Base-by-base conservation (phyloP, 2,329 filamentous ascomycete species). In the Pseudopyrenochaeta lycopersici region DNA sequence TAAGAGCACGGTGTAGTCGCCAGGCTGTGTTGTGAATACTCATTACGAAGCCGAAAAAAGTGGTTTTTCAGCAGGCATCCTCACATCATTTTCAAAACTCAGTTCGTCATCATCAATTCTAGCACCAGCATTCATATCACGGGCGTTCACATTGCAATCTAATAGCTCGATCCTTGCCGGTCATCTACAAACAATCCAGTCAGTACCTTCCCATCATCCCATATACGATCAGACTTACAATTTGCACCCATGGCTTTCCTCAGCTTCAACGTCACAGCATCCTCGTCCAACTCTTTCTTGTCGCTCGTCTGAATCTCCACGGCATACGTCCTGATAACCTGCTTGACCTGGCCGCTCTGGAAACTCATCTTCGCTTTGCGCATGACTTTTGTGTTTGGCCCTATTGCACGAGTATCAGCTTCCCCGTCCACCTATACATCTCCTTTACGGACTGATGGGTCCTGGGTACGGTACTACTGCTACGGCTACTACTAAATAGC, bases 221-320 rank as follows among this genome's bases (percentile, higher is more conserved):
- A 15, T 39, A 4, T 2, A 39, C 3, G 2, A 27, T 27, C 23
- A 31, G 15, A 67, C 70, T 90, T 88, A 81, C 90, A 90, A 74
- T 90, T 88, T 14, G 88, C 88, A 29, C 88, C 88, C 49, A 88
- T 88, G 3, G 84, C 87, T 78, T 85, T 88, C 72, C 88, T 78
- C 75, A 90, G 74, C 67, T 83, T 77, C 55, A 81, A 72, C 14
- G 89, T 85, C 46, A 90, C 82, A 17, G 88, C 85, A 58, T 78
- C 77, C 75, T 87, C 85, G 15, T 84, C 82, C 49, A 90, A 72
- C 67, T 90, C 88, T 23, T 76, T 75, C 74, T 78, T 81, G 64
- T 88, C 85, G 55, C 80, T 78, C 2, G 86, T 85, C 66, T 88
- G 85, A 44, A 90, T 80, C 67, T 86, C 82, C 54, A 89, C 83